A percentile compares a stretch with the other conserved stretches of the same genome.
These are phyloP conservation scores for Mycena leptocephala DNA, from an alignment of 768 basidiomycete species.

Conservation along the genomic window DNA sequence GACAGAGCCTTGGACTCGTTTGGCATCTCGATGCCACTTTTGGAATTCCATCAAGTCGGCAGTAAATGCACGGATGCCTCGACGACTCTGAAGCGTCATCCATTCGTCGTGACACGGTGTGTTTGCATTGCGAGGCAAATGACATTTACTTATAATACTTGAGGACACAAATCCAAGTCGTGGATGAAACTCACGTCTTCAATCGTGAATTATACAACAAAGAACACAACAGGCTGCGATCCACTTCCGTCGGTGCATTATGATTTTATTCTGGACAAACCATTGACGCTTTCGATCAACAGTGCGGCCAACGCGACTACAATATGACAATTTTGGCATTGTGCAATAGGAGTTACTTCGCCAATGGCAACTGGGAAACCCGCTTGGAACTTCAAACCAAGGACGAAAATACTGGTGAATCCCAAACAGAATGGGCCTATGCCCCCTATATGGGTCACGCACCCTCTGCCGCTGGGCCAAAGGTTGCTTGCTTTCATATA, in stretches of 20 bases:
- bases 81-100: constrained; percentile 35
- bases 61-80: constrained; percentile 4
- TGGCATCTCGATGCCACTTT: constrained; percentile 21
- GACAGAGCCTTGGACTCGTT: constrained; percentile 33
- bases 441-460: constrained; percentile 46
- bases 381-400: constrained; percentile 42
- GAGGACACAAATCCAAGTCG: constrained; percentile 53
- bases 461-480: constrained; percentile 43
- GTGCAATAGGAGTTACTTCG: constrained; percentile 40
- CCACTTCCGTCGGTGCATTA: no score
- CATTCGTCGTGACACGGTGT: no score
- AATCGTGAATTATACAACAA: constrained; percentile 47
- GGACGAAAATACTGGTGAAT: constrained; percentile 1
- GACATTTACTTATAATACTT: not conserved
- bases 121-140: not conserved
- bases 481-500: constrained; percentile 39
- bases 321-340: no score
- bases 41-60: constrained; percentile 30
- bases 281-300: no score
- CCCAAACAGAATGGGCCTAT: constrained; percentile 46
- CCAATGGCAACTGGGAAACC: constrained; percentile 51
- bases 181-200: constrained; percentile 49
- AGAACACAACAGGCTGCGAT: constrained; percentile 41
- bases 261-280: no score
- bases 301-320: no score